Conservation (phyloP, 805 yeast genomes). For the Sporopachydermia quercuum region DNA sequence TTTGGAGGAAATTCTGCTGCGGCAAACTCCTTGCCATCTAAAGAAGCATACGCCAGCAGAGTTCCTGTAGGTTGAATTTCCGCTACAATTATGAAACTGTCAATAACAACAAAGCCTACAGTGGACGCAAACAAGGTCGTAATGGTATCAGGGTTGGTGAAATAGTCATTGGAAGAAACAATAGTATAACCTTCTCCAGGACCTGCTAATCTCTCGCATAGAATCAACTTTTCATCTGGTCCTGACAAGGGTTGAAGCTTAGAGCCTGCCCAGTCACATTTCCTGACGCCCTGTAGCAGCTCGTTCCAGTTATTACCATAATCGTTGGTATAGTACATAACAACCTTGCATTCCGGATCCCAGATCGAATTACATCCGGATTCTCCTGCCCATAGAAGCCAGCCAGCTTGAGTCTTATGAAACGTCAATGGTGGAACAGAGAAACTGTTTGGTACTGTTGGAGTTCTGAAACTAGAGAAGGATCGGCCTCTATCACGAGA, state of each 20-base stretch:
- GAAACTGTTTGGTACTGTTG: constrained; percentile 30
- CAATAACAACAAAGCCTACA: constrained; percentile 61
- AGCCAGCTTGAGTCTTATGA: constrained; percentile 37
- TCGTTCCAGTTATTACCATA: constrained; percentile 49
- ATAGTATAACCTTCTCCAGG: constrained; percentile 9
- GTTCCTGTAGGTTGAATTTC: constrained; percentile 32
- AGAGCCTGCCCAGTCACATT: constrained; percentile 54
- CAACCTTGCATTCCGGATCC: constrained; percentile 34
- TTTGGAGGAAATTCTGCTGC: constrained; percentile 65
- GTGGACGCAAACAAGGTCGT: constrained; percentile 40
- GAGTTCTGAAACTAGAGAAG: constrained; percentile 33
- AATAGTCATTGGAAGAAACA: constrained; percentile 41
- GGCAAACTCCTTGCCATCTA: constrained; percentile 69
- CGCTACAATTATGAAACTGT: constrained; percentile 64
- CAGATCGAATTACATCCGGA: constrained; percentile 35
- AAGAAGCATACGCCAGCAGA: constrained; percentile 57
- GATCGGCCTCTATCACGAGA: constrained; percentile 59
- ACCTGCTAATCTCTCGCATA: constrained; percentile 33
- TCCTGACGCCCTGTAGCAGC: constrained; percentile 35
- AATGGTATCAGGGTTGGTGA: constrained; percentile 25
- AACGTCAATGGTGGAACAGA: constrained; percentile 35
- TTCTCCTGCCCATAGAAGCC: constrained; percentile 59
- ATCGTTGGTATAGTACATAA: constrained; percentile 49
- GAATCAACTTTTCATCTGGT: constrained; percentile 36
- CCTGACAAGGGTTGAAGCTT: constrained; percentile 24